phyloP scores from a whole-genome alignment of 2,329 filamentous ascomycete species.

The Ophiosphaerella herpotricha region DNA sequence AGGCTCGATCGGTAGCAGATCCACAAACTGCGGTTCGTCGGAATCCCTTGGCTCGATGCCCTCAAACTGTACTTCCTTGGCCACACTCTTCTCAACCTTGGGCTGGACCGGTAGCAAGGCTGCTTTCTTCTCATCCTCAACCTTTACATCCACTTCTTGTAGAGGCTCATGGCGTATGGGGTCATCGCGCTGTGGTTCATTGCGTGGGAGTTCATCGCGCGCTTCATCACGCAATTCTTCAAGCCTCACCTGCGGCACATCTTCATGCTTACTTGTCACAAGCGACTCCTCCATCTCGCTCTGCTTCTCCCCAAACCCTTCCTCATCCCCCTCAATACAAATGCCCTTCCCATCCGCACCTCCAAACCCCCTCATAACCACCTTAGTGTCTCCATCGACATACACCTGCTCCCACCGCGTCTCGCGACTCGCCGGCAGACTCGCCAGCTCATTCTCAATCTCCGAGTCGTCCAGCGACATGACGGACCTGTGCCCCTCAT shows the following conservation, averaged over 20 bases:
- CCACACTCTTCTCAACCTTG: too few relatives aligned
- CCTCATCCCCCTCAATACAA: conserved; percentile 38
- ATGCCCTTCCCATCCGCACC: conserved; percentile 41
- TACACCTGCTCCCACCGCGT: conserved; percentile 47
- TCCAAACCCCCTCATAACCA: conserved; percentile 39
- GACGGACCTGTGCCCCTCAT: conserved; percentile 39
- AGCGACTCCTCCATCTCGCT: conserved; percentile 34
- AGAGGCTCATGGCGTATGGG: too few relatives aligned
- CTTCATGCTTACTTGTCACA: conserved; percentile 26
- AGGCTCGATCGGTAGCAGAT: conserved; percentile 22
- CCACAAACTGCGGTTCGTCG: conserved; percentile 15
- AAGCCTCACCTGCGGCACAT: conserved; percentile 29
- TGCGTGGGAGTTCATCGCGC: too few relatives aligned
- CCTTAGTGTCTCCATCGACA: conserved; percentile 44
- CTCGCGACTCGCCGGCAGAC: conserved; percentile 40
- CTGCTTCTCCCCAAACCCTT: too few relatives aligned
- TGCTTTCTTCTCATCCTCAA: too few relatives aligned
- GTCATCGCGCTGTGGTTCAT: too few relatives aligned
- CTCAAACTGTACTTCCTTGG: too few relatives aligned
- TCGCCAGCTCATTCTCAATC: conserved; percentile 41
- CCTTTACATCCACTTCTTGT: too few relatives aligned
- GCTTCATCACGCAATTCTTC: too few relatives aligned
- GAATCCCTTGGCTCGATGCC: too few relatives aligned
- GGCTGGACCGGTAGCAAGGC: too few relatives aligned
- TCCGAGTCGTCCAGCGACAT: conserved; percentile 47